Base-by-base conservation (phyloP, 106 monocot species). In the Apostasia ramifera region DNA sequence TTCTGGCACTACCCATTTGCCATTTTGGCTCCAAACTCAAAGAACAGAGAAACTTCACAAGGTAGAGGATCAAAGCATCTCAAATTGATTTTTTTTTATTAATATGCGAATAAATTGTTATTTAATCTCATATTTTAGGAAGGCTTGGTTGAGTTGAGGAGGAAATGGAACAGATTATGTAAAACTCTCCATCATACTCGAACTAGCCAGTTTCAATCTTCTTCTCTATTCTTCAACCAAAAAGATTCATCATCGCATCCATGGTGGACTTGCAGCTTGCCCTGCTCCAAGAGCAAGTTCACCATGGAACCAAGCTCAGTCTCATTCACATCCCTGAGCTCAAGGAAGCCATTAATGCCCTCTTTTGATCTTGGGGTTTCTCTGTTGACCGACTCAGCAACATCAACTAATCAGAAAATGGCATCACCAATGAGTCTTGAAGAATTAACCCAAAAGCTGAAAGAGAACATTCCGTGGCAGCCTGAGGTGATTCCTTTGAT, bases 381-480 rank as follows among this genome's bases (percentile, higher is more conserved):
- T 51, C 15, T 61, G 11, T 78, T 86, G 44, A 76, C 85, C 1
- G 89, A 89, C 49, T 83, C 90, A 0, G 89, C 83, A 13, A 77
- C 79, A 4, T 82, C 84, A 7, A 68, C 70, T 55, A 74, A 73
- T 10, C 63, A 66, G 12, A 66, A 38, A 37, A 66, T 46, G 39
- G 69, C 42, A 5, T 4, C 15, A 13, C 67, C n/a, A 14, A 62
- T 64, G 8, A 74, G 79, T 8, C 58, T 26, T 8, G 50, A 52
- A 76, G 84, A 81, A 40, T 52, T 98, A 47, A 45, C 66, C 59
- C 59, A 43, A 68, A 41, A 38, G 58, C 56, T 98, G 48, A 57
- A 71, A 40, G 76, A 83, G 78, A 90, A 87, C 66, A 79, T 98
- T 56, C 87, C 87, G n/a, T 90, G 97, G 90, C 92, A 98, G 40